Conservation (phyloP, 257 asterid genomes). For the Gentiana macrophylla region DNA sequence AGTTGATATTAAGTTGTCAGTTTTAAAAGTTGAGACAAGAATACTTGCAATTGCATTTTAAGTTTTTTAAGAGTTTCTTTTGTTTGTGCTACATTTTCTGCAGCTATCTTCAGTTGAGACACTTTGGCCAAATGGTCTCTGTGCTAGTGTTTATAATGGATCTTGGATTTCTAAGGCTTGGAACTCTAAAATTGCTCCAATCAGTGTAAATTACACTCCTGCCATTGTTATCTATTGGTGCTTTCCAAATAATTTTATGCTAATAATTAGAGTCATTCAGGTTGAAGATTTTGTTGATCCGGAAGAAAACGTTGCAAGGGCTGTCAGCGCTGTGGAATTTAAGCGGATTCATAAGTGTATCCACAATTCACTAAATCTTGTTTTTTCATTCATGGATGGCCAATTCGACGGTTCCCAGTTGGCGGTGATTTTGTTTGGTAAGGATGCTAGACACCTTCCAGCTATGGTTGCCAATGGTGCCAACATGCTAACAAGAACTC, state of each 20-base stretch:
- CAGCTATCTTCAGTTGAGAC: slow-evolving; percentile 76
- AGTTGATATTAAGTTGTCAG: slow-evolving; percentile 3
- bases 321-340: slow-evolving; percentile 54
- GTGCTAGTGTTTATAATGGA: slow-evolving; percentile 62
- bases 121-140: slow-evolving; percentile 79
- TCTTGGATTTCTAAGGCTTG: slow-evolving; percentile 73
- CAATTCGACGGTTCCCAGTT: slow-evolving; percentile 34
- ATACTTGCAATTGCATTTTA: not conserved
- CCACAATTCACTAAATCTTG: slow-evolving; percentile 29
- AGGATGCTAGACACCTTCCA: slow-evolving; percentile 17
- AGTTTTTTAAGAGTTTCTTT: not conserved
- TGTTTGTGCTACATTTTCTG: slow-evolving; percentile 5
- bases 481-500: slow-evolving; percentile 3
- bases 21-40: too few species aligned
- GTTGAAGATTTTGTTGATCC: slow-evolving; percentile 79
- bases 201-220: slow-evolving; percentile 43
- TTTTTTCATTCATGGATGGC: slow-evolving; percentile 45
- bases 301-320: slow-evolving; percentile 83
- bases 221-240: slow-evolving; percentile 1
- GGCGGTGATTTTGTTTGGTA: slow-evolving; percentile 51
- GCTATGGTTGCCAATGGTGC: slow-evolving; percentile 14
- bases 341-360: slow-evolving; percentile 56
- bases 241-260: slow-evolving; percentile 6
- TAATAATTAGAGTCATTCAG: slow-evolving; percentile 26
- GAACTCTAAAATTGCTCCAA: slow-evolving; percentile 53